Evolutionary conservation across 257 asterid genomes (phyloP), one percentile per base, ranked within the genome.

Genomic region (Gentiana dahurica): DNA sequence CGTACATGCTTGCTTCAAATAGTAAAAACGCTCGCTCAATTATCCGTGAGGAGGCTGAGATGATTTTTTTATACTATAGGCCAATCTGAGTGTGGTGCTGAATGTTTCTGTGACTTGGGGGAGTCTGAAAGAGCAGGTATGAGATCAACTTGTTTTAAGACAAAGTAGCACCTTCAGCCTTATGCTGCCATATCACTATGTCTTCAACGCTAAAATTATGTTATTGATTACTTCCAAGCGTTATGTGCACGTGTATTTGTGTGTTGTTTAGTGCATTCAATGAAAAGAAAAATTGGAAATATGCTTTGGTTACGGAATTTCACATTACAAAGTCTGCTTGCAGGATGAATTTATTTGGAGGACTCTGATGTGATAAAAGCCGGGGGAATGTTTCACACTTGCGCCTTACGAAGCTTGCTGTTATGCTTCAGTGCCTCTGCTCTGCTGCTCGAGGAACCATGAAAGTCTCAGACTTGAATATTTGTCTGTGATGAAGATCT

Each of bases 31-130:
- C 80, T 6, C 66, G 53, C 38, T 36, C 55, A 35, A 65, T 77
- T 68, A 83, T 81, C 56, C 63, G 78, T 12, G 78, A 80, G 56
- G 87, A 87, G 57, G 94, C 85, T 12, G 90, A 85, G 53, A 75
- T 85, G 9, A 24, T 24, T 24, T 24, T 85, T 77, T 51, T 72
- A 81, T 51, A 70, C 81, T 13, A 69, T 79, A 46, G 82, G 76
- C 9, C 65, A 74, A 58, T 65, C 66, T 43, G 81, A 77, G 36
- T 65, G 80, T 50, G 91, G 90, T 0, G 91, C 86, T 0, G 86
- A 79, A 62, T 81, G 94, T 57, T 81, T 69, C 50, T 81, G 65
- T 15, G 86, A 81, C 52, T 59, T 79, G 67, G 79, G 75, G 44
- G 94, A 85, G 6, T 81, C 67, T 53, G 74, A 71, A 64, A 69